Base-by-base conservation (phyloP, 208 protist species). In the Crithidia brevicula region DNA sequence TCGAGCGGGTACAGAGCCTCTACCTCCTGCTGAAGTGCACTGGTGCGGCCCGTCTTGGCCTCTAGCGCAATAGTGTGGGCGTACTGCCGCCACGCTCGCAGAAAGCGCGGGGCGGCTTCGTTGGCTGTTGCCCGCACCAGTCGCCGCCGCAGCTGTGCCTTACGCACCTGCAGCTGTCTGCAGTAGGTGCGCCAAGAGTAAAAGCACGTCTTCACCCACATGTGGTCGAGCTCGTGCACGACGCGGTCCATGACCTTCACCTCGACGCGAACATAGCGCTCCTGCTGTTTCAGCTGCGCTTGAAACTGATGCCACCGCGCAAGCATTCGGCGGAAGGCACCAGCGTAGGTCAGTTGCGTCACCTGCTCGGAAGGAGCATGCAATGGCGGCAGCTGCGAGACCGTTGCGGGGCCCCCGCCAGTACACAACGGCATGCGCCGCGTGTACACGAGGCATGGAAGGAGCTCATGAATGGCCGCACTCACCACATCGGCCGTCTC, bases 181-280 rank as follows among this genome's bases (percentile, higher is more conserved):
- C 86, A 92, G 63, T 91, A 76, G 22, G 69, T 86, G 42, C 78
- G 69, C 89, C 91, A 96, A 28, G 86, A 79, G 43, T 82, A 77
- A 61, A 96, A 96, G 73, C 88, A 93, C 80, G 90, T 88, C 59
- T 89, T 91, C 20, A 91, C 42, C 87, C 88, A 96, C 54, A 96
- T 68, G 30, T 74, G 56, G 53, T 92, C 85, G 30, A 94, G 73
- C 53, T 74, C 77, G 15, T 75, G 57, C 72, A 94, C 85, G 25
- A 92, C 76, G 51, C 85, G 88, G 45, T 85, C 76, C 85, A 94
- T 91, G 36, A 96, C 81, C 7, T 67, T 61, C 59, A 76, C 61
- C 72, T 94, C 88, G 25, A 87, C 46, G 18, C 60, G 59, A 23
- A 56, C 69, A 28, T 83, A 80, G 9, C 67, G 71, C 51, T 82